Percentiles rank a stretch among this genome's conserved stretches.
phyloP scores from a whole-genome alignment of 1,139 yeast species.

The Yamadazyma sp. region DNA sequence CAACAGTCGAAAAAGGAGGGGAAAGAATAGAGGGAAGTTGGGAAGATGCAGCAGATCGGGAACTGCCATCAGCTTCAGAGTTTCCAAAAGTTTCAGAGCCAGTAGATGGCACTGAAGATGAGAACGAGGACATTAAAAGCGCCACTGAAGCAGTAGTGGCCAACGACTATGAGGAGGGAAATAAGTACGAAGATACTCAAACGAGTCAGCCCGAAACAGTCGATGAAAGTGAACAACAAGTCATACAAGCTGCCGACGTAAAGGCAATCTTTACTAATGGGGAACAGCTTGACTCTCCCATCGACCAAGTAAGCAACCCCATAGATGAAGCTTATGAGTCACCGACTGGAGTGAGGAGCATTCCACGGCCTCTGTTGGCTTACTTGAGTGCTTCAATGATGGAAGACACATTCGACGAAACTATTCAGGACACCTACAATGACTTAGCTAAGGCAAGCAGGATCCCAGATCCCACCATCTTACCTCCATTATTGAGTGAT shows the following conservation, averaged over 20 bases:
- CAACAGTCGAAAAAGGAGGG: too few relatives aligned
- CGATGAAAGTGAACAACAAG: too few relatives aligned
- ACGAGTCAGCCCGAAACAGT: too few relatives aligned
- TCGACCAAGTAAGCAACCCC: background rate
- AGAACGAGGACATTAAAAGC: background rate
- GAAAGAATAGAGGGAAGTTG: too few relatives aligned
- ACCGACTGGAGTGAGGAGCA: background rate
- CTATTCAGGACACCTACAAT: background rate
- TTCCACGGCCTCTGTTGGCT: slow-evolving; percentile 1
- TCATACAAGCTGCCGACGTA: too few relatives aligned
- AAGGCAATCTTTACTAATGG: too few relatives aligned
- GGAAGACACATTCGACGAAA: background rate
- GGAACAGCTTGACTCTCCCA: too few relatives aligned
- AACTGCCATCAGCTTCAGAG: too few relatives aligned
- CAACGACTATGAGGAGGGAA: too few relatives aligned
- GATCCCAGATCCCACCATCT: background rate
- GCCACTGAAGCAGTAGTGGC: too few relatives aligned
- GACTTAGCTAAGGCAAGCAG: background rate
- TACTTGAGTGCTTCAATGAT: background rate
- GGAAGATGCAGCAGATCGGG: too few relatives aligned
- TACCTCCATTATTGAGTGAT: slow-evolving; percentile 3
- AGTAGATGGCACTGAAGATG: background rate
- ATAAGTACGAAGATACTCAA: too few relatives aligned
- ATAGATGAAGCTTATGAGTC: background rate
- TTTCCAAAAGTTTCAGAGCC: background rate